Evolutionary conservation across 2,329 filamentous ascomycete species (phyloP), one percentile per base, ranked within the genome.

Genomic region (Colletotrichum brevisporum): DNA sequence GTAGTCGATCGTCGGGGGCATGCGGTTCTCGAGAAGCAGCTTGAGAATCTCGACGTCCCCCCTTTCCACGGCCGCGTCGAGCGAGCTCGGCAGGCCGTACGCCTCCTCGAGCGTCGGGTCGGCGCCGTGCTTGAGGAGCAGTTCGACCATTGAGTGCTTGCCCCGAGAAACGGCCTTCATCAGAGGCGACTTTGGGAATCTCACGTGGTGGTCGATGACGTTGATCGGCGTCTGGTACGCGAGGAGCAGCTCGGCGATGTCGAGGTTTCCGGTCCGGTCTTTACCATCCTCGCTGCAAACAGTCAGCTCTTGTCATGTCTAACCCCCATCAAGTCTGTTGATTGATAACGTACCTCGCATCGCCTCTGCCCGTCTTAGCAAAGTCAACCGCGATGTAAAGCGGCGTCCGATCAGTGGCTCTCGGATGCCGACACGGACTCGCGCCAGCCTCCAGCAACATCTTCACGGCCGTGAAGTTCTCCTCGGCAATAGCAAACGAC

Each of bases 31-130:
- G 15, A 76, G 48, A 2, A 76, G 69, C 15, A 65, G 45, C 21
- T 54, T 58, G 24, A 73, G 43, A n/a, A 74, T 55, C 2, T 53
- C 43, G 13, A 54, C n/a, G n/a, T 71, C 54, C 12, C 64, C 56
- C 6, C 64, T 50, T 8, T 18, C 51, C 0, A 41, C 31, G 5
- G 73, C 72, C 13, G 63, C 52, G 13, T 60, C 54, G 0, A 75
- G 63, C 1, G 72, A 64, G 4, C 74, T 70, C 1, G 47, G 39
- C 6, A 69, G 27, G 2, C 63, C 66, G 13, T 70, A 69, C 3
- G 69, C 75, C 51, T 76, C 74, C 41, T 76, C 73, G 1, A 69
- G 50, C 0, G 73, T 75, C 3, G 75, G 71, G 41, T 76, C 75
- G 9, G 74, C 75, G 0, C 75, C 73, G 18, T 74, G 57, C 2